Evolutionary conservation across 2,329 filamentous ascomycete genomes (phyloP), one percentile per base, ranked within the genome.

Genomic region (Trichoderma afroharzianum): DNA sequence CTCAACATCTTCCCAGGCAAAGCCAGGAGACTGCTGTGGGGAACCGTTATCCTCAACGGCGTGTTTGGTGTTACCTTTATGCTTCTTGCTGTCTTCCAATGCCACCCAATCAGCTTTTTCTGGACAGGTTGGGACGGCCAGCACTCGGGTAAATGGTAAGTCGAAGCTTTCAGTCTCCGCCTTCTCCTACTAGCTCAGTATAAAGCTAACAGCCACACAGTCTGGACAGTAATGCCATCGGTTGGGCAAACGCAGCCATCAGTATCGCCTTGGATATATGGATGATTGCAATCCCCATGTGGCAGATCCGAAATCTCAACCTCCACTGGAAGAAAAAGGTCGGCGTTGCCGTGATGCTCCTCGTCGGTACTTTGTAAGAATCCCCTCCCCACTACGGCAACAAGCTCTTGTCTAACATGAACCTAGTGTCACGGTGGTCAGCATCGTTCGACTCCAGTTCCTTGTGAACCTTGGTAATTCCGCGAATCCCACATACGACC

Each of bases 231-330:
- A 82, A 80, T 50, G 76, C 78, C 0, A 79, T 83, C 24, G 79
- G 79, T 2, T 86, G 83, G 82, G 79, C 80, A 36, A 82, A 84
- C 43, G 83, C 84, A 0, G 76, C 75, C 1, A 79, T 84, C 61
- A 81, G 83, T 55, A 83, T 86, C 12, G 76, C 76, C 2, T 74
- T 85, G 24, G 84, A 86, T 72, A 6, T 84, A 0, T 80, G 80
- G 74, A 84, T 86, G 73, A 78, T 86, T 55, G 79, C 76, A 0
- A 75, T 85, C 0, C 83, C 84, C 0, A 75, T 85, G 47, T 80
- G 79, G 36, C 79, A 82, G 21, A 73, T 86, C 0, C 72, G 77
- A 4, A 74, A 74, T 0, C 74, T 86, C 33, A 76, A 76, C 4
- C 72, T 80, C 2, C 79, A 80, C 21, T 81, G 78, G 74, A 81